A percentile compares a stretch with the other conserved stretches of the same genome.
Conservation (phyloP, 2,329 filamentous ascomycete species). For the Davidsoniella virescens region DNA sequence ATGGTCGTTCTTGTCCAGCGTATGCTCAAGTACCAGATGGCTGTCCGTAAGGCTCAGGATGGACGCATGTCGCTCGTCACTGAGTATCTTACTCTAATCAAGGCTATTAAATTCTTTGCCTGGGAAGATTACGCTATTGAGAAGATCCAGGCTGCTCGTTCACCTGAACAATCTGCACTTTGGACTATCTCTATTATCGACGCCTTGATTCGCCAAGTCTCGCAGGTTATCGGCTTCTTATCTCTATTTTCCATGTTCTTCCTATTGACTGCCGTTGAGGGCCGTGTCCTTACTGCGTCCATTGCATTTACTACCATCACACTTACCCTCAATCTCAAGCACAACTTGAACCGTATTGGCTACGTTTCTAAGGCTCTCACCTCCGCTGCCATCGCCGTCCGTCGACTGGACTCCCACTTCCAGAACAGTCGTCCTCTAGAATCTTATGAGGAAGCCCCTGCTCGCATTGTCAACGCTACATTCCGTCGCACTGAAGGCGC, state of each 20-base stretch:
- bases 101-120: slow-evolving; percentile 43
- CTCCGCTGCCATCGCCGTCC: slow-evolving; percentile 30
- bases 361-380: slow-evolving; percentile 23
- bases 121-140: slow-evolving; percentile 39
- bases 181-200: slow-evolving; percentile 36
- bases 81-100: slow-evolving; percentile 41
- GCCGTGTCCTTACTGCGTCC: slow-evolving; percentile 35
- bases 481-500: slow-evolving; percentile 35
- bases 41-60: slow-evolving; percentile 39
- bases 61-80: slow-evolving; percentile 39
- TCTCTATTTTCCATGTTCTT: slow-evolving; percentile 38
- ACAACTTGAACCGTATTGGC: slow-evolving; percentile 24
- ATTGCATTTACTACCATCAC: slow-evolving; percentile 40
- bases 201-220: slow-evolving; percentile 30
- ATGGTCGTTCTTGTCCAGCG: slow-evolving; percentile 31
- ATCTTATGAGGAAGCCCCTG: slow-evolving; percentile 31
- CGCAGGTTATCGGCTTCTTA: slow-evolving; percentile 35
- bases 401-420: slow-evolving; percentile 38
- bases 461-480: slow-evolving; percentile 29
- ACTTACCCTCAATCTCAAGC: slow-evolving; percentile 35
- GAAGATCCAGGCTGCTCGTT: slow-evolving; percentile 33
- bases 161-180: slow-evolving; percentile 35
- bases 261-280: slow-evolving; percentile 31
- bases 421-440: slow-evolving; percentile 31
- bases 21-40: slow-evolving; percentile 34